Evolutionary conservation across 257 asterid genomes (phyloP), one percentile per base, ranked within the genome.

Genomic region (Paulownia fortunei): DNA sequence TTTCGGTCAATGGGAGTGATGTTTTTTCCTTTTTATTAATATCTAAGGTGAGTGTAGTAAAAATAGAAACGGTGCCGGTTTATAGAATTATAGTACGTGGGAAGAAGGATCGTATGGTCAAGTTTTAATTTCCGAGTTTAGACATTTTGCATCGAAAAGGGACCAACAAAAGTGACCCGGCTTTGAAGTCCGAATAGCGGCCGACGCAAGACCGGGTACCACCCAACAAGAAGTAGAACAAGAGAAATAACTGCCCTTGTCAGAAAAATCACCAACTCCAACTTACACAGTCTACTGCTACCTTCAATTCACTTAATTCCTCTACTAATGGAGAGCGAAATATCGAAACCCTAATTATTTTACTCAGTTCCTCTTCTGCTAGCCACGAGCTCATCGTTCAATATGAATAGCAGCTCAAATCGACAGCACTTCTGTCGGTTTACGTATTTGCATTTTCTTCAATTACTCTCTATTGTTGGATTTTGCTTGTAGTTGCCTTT

Each of bases 211-310:
- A 69, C 12, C 72, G 70, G 49, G 66, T 54, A 19, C 47, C 52
- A 37, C 60, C 61, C 23, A 26, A 74, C 59, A 12, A 27, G 2
- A 8, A 59, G 15, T 9, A 7, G 19, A 60, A 69, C 68, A 19
- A 23, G 76, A 68, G 74, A 16, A 78, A 19, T 82, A 82, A 78
- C 83, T 82, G 74, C 81, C n/a, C 36, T 24, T 74, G 83, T 82
- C 86, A 78, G 83, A 74, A 69, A 69, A 74, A 5, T 74, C 86
- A 82, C 78, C 83, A 67, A 82, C 85, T 67, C 69, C 78, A 51
- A 78, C 75, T 36, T 15, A 44, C 77, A 39, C 49, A 54, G n/a
- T 64, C 65, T 27, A 56, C 79, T 62, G 26, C 78, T 55, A 7
- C 49, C 79, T 82, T 77, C 85, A 70, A 30, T 54, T 54, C 52